Evolutionary conservation across 352 stramenopile genomes (phyloP), one percentile per base, ranked within the genome.

Genomic region (Blastocystis sp.): DNA sequence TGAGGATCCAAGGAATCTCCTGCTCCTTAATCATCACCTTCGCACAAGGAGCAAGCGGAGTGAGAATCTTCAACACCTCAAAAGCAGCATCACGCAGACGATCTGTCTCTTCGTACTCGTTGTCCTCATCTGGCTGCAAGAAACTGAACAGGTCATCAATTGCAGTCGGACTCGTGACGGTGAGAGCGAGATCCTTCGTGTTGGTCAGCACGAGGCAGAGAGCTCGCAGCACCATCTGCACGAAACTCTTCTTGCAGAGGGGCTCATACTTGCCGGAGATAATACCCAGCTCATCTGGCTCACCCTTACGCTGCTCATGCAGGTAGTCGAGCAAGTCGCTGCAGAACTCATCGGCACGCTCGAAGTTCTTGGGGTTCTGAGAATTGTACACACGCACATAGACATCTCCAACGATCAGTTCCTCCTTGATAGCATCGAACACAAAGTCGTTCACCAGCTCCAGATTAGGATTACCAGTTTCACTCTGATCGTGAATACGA

Each of bases 321-420:
- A 91, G 39, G 76, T 43, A 91, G 26, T 77, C 34, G 20, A 90
- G 34, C 23, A 91, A 61, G 53, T 91, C 55, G 20, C 23, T 55
- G 50, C 82, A 90, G 56, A 91, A 91, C 68, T 90, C 43, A 3
- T 77, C 64, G n/a, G 64, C 55, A 39, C 88, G 63, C 26, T 90
- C 69, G 26, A 91, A 59, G 47, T 91, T 77, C 43, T 66, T 87
- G 2, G 87, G 75, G 18, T 87, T 87, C 54, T 88, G 77, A 20
- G 76, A 3, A 37, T 90, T 89, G 76, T 90, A 92, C 43, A 92
- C 55, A 9, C 90, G 76, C n/a, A 92, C 77, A 75, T 91, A 92
- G 9, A 94, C 91, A 29, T 92, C 92, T 7, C 91, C 92, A 62
- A 94, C 90, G 62, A 91, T 92, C 0, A 94, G 79, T 87, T 94